A percentile compares a stretch with the other conserved stretches of the same genome.
Evolutionary conservation across 1,139 yeast species (phyloP).

Genomic region (Pichia sp.): DNA sequence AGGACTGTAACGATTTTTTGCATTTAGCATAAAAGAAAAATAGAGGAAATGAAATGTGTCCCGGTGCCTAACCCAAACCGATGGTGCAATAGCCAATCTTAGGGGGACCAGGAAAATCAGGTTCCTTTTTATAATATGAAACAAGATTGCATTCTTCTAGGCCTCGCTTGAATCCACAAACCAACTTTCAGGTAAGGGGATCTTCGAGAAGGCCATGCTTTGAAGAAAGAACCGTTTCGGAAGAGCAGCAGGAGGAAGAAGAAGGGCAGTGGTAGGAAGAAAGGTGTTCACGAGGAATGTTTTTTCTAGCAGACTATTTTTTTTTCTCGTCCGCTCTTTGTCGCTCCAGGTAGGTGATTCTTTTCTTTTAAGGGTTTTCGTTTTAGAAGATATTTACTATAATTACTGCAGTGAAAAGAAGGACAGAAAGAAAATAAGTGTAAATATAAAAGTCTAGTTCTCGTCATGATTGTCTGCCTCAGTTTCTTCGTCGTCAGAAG

Average conservation of each 20-base stretch:
- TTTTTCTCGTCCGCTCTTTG: too few relatives aligned
- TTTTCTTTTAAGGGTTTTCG: too few relatives aligned
- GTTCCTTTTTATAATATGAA: slow-evolving; percentile 1
- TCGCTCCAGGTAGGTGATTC: too few relatives aligned
- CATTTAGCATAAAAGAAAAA: slow-evolving; percentile 12
- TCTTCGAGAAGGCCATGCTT: slow-evolving; percentile 63
- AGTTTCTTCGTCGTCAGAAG: background rate
- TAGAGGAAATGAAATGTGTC: slow-evolving; percentile 3
- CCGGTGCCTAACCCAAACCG: background rate
- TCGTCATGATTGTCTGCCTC: background rate
- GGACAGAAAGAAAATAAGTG: too few relatives aligned
- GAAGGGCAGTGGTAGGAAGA: background rate
- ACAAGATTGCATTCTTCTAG: slow-evolving; percentile 36
- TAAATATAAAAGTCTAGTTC: background rate
- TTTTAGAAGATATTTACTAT: too few relatives aligned
- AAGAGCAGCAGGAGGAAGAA: background rate
- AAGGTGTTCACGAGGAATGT: background rate
- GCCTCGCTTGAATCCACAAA: slow-evolving; percentile 68
- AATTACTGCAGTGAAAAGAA: too few relatives aligned
- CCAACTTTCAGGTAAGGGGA: slow-evolving; percentile 53
- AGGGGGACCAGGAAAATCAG: slow-evolving; percentile 13
- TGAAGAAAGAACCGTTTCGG: background rate
- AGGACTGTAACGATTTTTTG: background rate
- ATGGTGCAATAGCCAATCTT: slow-evolving; percentile 1
- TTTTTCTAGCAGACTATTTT: background rate